Base-by-base conservation (phyloP, 148 eudicot species). In the Rhododendron griersonianum region DNA sequence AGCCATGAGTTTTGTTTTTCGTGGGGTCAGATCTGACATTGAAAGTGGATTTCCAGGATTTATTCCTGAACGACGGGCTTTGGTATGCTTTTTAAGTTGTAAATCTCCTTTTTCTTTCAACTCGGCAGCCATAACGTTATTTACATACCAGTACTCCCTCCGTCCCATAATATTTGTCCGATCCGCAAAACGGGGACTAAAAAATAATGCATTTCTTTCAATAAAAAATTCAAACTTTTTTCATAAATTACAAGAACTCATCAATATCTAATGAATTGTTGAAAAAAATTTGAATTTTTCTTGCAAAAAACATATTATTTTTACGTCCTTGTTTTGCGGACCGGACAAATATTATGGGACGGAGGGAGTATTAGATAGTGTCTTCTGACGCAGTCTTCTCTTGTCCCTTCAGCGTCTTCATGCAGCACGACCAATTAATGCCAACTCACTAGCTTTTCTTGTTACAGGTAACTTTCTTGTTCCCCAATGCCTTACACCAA, bases 11-110 rank as follows among this genome's bases (percentile, higher is more conserved):
- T 87, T 84, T 80, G 86, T 80, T 71, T 87, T 87, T n/a, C 89
- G 89, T 30, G 88, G 88, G 86, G 87, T 77, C 50, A 87, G 89
- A 71, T 59, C 86, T 73, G 89, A 84, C 59, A 84, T 87, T 87
- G 89, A 84, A 87, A 80, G 80, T 87, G 87, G 86, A 39, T 84
- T 87, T 39, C 74, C 86, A 16, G 89, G 87, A 80, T 80, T 84
- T 37, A 39, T 84, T 80, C 89, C 89, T 53, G 89, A 80, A 69
- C 83, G 75, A 55, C 84, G 87, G 71, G 74, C 61, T 11, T 14
- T 87, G 87, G 89, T 87, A 87, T 44, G 87, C 53, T 37, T 50
- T 23, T 33, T 63, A 14, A 13, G 18, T 21, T 65, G 35, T 87
- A 23, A 1, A 47, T 83, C 19, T 76, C 51, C 35, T 50, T 78